phyloP scores from a whole-genome alignment of 192 early-diverging fungal species.

The Backusella tuberculispora region DNA sequence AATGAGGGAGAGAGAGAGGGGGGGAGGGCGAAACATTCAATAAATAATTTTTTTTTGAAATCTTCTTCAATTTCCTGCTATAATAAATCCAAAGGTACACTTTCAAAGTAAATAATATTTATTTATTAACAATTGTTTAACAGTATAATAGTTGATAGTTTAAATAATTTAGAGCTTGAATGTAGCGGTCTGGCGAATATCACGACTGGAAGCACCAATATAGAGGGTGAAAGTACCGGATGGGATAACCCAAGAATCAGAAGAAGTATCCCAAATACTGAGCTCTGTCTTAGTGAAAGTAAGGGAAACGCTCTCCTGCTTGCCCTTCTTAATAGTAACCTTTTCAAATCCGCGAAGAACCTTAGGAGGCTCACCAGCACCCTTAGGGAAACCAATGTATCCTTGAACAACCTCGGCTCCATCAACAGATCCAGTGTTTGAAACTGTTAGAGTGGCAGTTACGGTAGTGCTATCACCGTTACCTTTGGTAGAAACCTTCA shows the following conservation, averaged over 20 bases:
- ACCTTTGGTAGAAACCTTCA: conserved; percentile 24
- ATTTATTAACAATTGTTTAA: too few relatives aligned
- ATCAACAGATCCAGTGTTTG: conserved; percentile 29
- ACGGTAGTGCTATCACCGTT: background rate
- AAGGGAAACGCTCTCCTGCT: conserved; percentile 43
- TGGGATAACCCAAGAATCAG: conserved; percentile 48
- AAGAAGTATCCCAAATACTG: conserved; percentile 47
- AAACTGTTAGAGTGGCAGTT: conserved; percentile 34
- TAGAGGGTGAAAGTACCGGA: conserved; percentile 52
- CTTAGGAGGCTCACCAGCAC: conserved; percentile 43
- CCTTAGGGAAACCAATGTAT: conserved; percentile 43
- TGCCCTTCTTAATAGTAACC: conserved; percentile 24
- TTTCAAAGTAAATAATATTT: too few relatives aligned
- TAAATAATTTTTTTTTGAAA: too few relatives aligned
- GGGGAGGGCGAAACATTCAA: too few relatives aligned
- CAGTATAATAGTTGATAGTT: too few relatives aligned
- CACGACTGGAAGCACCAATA: conserved; percentile 56
- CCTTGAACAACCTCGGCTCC: conserved; percentile 44
- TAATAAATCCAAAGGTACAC: too few relatives aligned
- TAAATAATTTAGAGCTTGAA: background rate
- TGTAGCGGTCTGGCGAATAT: conserved; percentile 42
- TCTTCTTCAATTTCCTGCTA: too few relatives aligned
- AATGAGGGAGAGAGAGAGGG: too few relatives aligned
- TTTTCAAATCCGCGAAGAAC: conserved; percentile 44
- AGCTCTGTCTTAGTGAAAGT: conserved; percentile 49